Evolutionary conservation across 176 grass and related monocot genomes (phyloP).

Genomic region (Urochloa ruziziensis): DNA sequence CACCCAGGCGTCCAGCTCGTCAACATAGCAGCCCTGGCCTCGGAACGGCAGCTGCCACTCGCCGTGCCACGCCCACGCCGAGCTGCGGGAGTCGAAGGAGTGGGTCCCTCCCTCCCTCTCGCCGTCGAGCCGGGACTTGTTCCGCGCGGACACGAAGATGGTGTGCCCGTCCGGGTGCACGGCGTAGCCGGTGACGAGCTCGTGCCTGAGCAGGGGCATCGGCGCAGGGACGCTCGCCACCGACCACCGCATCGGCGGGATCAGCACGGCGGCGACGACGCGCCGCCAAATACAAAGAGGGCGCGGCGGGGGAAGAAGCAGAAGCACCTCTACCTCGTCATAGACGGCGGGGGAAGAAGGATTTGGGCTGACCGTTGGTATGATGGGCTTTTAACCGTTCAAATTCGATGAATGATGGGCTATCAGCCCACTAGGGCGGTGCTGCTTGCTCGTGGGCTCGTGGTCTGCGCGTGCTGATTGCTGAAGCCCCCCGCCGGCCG

Average conservation of each 20-base stretch:
- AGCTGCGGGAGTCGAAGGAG: neutral
- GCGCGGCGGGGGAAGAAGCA: neutral
- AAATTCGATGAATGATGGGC: too few relatives aligned
- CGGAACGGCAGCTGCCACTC: slow-evolving; percentile 9
- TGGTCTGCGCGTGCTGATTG: too few relatives aligned
- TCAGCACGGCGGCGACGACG: neutral
- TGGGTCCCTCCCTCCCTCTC: neutral
- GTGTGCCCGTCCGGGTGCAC: slow-evolving; percentile 19
- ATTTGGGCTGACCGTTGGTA: too few relatives aligned
- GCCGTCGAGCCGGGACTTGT: too few relatives aligned
- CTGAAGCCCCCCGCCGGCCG: neutral
- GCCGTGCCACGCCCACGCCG: slow-evolving; percentile 2
- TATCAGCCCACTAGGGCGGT: too few relatives aligned
- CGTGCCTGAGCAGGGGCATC: neutral
- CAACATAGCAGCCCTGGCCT: neutral
- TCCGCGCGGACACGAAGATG: slow-evolving; percentile 9
- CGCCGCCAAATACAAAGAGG: neutral
- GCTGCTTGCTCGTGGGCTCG: neutral
- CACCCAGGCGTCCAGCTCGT: slow-evolving; percentile 9
- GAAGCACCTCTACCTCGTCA: slow-evolving; percentile 10
- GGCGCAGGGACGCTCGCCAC: neutral
- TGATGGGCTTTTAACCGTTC: too few relatives aligned
- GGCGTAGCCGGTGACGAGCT: neutral
- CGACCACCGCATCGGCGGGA: neutral
- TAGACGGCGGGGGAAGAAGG: neutral